A percentile compares a stretch with the other conserved stretches of the same genome.
Conservation (phyloP, 768 basidiomycete species). For the Suillus decipiens region DNA sequence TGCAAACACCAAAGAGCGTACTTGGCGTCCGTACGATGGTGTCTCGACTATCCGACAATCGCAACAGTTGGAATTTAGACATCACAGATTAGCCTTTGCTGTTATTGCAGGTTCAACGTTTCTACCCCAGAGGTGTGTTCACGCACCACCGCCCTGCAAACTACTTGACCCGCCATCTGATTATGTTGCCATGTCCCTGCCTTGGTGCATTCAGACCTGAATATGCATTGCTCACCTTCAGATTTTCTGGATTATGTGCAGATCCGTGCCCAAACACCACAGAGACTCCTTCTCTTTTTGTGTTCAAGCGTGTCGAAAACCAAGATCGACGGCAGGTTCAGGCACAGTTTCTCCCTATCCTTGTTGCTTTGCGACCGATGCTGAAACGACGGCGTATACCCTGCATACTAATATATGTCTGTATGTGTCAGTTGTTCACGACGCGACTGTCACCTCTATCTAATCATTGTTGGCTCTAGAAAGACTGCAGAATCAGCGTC, state of each 20-base stretch:
- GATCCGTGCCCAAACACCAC: background rate
- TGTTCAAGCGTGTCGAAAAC: background rate
- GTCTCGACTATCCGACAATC: too few species aligned
- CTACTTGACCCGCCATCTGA: background rate
- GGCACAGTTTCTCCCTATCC: constrained; percentile 38
- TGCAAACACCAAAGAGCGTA: background rate
- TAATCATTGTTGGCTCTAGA: background rate
- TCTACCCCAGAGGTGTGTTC: background rate
- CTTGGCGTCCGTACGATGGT: too few species aligned
- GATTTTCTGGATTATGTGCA: too few species aligned
- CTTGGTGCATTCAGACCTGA: background rate
- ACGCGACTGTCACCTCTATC: background rate
- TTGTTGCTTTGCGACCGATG: background rate
- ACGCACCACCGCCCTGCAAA: background rate
- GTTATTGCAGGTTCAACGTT: background rate
- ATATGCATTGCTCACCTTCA: too few species aligned
- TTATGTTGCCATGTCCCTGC: background rate
- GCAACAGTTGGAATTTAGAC: too few species aligned
- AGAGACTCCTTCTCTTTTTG: background rate
- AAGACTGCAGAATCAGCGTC: background rate
- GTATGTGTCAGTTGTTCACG: background rate
- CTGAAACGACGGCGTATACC: background rate
- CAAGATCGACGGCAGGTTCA: constrained; percentile 57
- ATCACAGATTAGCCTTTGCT: too few species aligned
- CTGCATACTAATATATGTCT: background rate